These are phyloP conservation scores for Tolypocladium nubicola DNA, from an alignment of 2,329 filamentous ascomycete species.

Conservation along the genomic window DNA sequence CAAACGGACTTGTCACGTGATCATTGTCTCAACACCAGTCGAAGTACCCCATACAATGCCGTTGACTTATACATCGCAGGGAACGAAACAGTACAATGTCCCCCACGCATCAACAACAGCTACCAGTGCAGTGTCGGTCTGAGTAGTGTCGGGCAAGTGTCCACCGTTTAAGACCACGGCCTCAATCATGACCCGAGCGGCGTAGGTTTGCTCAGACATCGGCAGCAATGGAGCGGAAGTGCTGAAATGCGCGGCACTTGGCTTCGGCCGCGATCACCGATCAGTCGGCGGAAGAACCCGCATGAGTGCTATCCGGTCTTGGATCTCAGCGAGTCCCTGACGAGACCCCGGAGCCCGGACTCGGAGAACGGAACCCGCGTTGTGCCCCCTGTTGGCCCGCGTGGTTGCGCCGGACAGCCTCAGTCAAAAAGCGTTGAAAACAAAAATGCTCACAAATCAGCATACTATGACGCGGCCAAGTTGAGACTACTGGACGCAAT, in stretches of 20 bases:
- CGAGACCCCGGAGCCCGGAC: too few relatives aligned
- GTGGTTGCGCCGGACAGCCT: too few relatives aligned
- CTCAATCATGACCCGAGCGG: not conserved
- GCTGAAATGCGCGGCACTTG: not conserved
- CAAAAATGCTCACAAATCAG: too few relatives aligned
- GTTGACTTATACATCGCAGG: not conserved
- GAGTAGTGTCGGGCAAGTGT: not conserved
- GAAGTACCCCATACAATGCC: not conserved
- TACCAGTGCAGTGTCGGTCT: not conserved
- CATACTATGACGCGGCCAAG: too few relatives aligned
- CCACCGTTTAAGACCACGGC: not conserved
- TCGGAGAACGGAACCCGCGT: too few relatives aligned
- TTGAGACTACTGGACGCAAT: too few relatives aligned
- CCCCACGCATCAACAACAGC: too few relatives aligned
- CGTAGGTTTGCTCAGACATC: not conserved
- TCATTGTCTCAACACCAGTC: not conserved
- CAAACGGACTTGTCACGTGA: slow-evolving; percentile 8
- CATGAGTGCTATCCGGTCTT: not conserved
- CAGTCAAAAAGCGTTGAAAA: too few relatives aligned
- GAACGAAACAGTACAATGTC: not conserved
- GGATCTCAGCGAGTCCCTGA: too few relatives aligned
- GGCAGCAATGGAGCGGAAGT: not conserved
- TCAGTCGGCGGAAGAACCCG: not conserved
- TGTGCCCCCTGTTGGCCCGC: too few relatives aligned
- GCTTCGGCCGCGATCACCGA: not conserved